A percentile compares a stretch with the other conserved stretches of the same genome.
Conservation (phyloP, 805 yeast species). For the Maudiozyma turicensis region DNA sequence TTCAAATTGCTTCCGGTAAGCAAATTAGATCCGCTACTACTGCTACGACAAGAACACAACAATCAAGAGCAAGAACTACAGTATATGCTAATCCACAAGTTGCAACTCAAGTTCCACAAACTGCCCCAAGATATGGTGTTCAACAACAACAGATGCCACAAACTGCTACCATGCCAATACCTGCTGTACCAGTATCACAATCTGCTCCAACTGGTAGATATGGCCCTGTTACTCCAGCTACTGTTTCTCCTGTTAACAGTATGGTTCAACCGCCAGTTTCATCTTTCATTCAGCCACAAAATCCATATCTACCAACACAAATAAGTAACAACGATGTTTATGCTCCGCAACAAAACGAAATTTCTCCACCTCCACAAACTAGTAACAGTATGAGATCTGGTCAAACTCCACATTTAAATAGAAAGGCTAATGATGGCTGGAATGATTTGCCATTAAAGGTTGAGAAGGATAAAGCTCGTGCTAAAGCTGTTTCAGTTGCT, state of each 20-base stretch:
- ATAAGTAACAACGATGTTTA: constrained; percentile 13
- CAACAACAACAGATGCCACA: background rate
- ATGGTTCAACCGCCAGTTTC: constrained; percentile 5
- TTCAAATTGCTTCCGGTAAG: constrained; percentile 51
- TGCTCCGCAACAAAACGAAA: constrained; percentile 3
- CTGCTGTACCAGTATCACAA: background rate
- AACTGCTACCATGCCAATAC: background rate
- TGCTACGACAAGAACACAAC: background rate
- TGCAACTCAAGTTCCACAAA: background rate
- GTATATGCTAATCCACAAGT: background rate
- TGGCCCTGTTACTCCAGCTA: constrained; percentile 5
- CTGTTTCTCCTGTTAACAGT: constrained; percentile 4
- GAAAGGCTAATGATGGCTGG: constrained; percentile 31
- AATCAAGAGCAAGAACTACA: background rate
- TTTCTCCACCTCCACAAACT: constrained; percentile 26
- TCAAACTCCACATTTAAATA: constrained; percentile 29
- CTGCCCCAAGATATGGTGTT: background rate
- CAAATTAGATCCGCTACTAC: constrained; percentile 5
- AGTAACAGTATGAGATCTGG: constrained; percentile 26
- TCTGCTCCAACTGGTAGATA: background rate
- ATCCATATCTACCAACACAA: constrained; percentile 19
- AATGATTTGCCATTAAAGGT: constrained; percentile 28
- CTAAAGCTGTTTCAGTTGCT: constrained; percentile 32
- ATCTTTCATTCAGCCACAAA: constrained; percentile 18
- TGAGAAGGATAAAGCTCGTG: constrained; percentile 25